These are phyloP conservation scores for Xylaria sp. DNA, from an alignment of 495 filamentous ascomycete species.

Conservation along the genomic window DNA sequence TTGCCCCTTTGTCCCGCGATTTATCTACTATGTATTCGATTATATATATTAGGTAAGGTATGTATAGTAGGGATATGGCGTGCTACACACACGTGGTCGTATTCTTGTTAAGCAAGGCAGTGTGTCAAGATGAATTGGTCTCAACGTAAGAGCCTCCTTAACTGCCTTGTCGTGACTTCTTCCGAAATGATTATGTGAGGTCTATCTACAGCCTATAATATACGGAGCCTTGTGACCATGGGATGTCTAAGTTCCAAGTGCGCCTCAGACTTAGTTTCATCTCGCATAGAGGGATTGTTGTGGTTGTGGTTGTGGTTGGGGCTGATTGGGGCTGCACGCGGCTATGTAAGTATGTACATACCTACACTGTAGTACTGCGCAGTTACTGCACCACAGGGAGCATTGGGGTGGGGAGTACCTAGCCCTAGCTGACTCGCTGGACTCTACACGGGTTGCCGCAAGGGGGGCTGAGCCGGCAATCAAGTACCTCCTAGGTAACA, in stretches of 20 bases:
- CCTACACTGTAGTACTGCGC: too few relatives aligned
- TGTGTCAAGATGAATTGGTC: not conserved
- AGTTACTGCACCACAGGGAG: not conserved
- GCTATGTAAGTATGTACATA: too few relatives aligned
- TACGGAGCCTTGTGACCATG: not conserved
- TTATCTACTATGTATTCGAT: too few relatives aligned
- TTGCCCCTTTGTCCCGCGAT: not conserved
- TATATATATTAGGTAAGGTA: too few relatives aligned
- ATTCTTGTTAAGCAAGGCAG: slow-evolving; percentile 6
- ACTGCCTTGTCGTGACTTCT: not conserved
- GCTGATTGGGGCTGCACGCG: not conserved
- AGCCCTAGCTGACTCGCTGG: not conserved
- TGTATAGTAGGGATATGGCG: too few relatives aligned
- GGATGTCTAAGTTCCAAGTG: not conserved
- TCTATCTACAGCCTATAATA: not conserved
- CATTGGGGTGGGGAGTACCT: not conserved
- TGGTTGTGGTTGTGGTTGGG: too few relatives aligned
- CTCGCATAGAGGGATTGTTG: not conserved
- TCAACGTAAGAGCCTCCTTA: not conserved
- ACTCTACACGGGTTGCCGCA: not conserved
- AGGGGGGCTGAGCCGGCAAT: not conserved
- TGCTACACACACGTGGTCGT: not conserved
- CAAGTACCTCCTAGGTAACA: too few relatives aligned
- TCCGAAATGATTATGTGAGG: not conserved
- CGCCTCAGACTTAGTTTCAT: not conserved